Conservation (phyloP, 129 eudicot species). For the Helianthus annuus region HanXRQr2.0-SUNRISE NC_035440.2:13933523-13934022, state of each 20-base stretch:
- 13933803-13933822: too few relatives aligned
- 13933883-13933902: too few relatives aligned
- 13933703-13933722: constrained; percentile 96
- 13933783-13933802: neutral
- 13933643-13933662: constrained; percentile 93
- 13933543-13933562: neutral
- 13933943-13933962: too few relatives aligned
- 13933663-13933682: constrained; percentile 96
- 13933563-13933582: neutral
- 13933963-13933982: too few relatives aligned
- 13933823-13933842: constrained; percentile 12
- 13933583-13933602: constrained; percentile 20
- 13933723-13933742: constrained; percentile 62
- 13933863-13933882: too few relatives aligned
- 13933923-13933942: too few relatives aligned
- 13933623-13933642: constrained; percentile 76
- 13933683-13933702: constrained; percentile 84
- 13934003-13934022: too few relatives aligned
- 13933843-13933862: too few relatives aligned
- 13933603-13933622: constrained; percentile 87
- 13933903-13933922: too few relatives aligned
- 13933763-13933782: neutral
- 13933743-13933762: constrained; percentile 8
- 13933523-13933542: constrained; percentile 21
- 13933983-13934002: too few relatives aligned